A percentile compares a stretch with the other conserved stretches of the same genome.
phyloP scores from a whole-genome alignment of 1,139 yeast species.

The Taiozyma sp. region DNA sequence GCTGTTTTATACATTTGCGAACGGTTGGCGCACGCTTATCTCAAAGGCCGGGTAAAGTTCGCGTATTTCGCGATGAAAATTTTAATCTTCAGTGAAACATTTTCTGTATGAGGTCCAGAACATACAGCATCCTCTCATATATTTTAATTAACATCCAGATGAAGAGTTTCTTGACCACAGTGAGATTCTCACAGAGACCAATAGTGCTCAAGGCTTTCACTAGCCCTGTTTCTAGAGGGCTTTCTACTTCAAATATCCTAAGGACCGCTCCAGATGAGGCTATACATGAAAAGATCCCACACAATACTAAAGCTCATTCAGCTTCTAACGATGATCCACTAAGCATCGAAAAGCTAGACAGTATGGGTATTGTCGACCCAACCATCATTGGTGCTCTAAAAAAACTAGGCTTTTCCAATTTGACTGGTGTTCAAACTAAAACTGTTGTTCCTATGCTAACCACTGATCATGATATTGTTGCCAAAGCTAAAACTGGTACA shows the following conservation, averaged over 20 bases:
- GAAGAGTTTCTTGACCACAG: not conserved
- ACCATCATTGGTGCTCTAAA: slow-evolving; percentile 31
- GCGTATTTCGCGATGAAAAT: not conserved
- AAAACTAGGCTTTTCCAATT: slow-evolving; percentile 38
- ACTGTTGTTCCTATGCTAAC: slow-evolving; percentile 64
- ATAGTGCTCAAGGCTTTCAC: not conserved
- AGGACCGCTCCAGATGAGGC: slow-evolving; percentile 1
- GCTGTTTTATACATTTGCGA: not conserved
- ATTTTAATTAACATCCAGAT: not conserved
- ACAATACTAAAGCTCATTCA: not conserved
- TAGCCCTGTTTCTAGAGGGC: not conserved
- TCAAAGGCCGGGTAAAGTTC: not conserved
- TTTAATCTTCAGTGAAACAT: not conserved
- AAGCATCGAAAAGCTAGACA: slow-evolving; percentile 17
- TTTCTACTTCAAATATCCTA: not conserved
- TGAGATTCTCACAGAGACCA: not conserved
- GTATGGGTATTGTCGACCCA: slow-evolving; percentile 11
- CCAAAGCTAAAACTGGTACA: slow-evolving; percentile 53
- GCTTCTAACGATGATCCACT: slow-evolving; percentile 10
- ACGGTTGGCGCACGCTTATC: not conserved
- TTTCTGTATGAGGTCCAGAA: too few relatives aligned
- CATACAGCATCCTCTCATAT: not conserved
- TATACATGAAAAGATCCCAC: not conserved
- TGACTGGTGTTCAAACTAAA: slow-evolving; percentile 79
- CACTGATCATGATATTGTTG: slow-evolving; percentile 50